phyloP scores from a whole-genome alignment of 2,329 filamentous ascomycete species.

The Arthroderma uncinatum region DNA sequence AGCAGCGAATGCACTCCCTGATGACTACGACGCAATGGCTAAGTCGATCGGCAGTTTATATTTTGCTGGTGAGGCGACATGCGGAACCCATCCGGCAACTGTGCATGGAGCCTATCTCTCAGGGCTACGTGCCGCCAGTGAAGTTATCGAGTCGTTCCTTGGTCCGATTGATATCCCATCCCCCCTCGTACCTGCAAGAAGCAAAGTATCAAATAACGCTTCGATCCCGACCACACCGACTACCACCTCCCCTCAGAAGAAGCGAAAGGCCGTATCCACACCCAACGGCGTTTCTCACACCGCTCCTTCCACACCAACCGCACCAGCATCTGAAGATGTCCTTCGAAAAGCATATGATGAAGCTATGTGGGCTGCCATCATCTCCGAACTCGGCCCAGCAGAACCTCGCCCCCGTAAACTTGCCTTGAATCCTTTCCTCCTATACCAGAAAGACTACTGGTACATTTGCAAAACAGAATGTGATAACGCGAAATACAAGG shows the following conservation, averaged over 20 bases:
- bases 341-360: conserved; percentile 45
- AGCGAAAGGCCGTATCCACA: conserved; percentile 16
- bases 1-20: conserved; percentile 65
- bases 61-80: conserved; percentile 95
- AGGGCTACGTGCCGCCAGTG: conserved; percentile 76
- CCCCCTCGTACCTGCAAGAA: conserved; percentile 61
- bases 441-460: conserved; percentile 73
- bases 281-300: neutral
- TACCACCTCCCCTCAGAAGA: conserved; percentile 20
- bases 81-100: conserved; percentile 87
- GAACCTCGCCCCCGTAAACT: conserved; percentile 61
- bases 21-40: conserved; percentile 91
- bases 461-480: conserved; percentile 51
- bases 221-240: conserved; percentile 18
- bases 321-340: conserved; percentile 13
- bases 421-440: conserved; percentile 72
- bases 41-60: conserved; percentile 72
- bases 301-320: neutral
- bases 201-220: conserved; percentile 25
- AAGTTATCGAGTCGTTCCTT: conserved; percentile 68
- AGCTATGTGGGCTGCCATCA: conserved; percentile 46
- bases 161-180: conserved; percentile 68
- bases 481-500: conserved; percentile 55
- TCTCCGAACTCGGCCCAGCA: conserved; percentile 58
- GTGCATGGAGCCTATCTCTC: conserved; percentile 95